Evolutionary conservation across 164 flowering plant genomes (phyloP), one percentile per base, ranked within the genome.

Genomic region (Cinnamomum chago): DNA sequence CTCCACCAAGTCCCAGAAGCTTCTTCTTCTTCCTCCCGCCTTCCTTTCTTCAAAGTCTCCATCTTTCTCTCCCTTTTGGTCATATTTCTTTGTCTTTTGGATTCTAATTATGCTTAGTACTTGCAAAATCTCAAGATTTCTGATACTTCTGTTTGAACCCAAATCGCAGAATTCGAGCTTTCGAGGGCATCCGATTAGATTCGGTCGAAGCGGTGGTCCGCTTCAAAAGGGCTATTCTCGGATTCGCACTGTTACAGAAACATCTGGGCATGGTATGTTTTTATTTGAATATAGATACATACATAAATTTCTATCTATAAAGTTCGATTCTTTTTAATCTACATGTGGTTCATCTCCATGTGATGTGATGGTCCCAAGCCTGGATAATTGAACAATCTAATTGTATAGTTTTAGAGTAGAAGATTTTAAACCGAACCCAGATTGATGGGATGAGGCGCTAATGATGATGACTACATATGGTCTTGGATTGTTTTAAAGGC

Each of bases 1-100:
- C 78, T 76, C 30, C 87, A 79, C 13, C 89, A 78, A 82, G 58
- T 83, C 83, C 86, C 79, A 75, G 86, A 86, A 60, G 60, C 85
- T 5, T 79, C 87, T 0, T 85, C 81, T 64, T 82, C 85, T 2
- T 23, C 72, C 67, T 71, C 85, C 47, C 73, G 50, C 58, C 55
- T 76, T 23, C 70, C 81, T 22, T 72, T 72, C 30, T 51, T 62
- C 76, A 76, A 78, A 83, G 87, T 85, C 3, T 50, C n/a, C 28
- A 33, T 66, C 69, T 66, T 35, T 30, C 69, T 66, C 47, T 30
- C 40, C 1, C 68, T 23, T 6, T 65, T 50, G 9, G 4, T 50
- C 13, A 5, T 62, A 3, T 50, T 50, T 58, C 14, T 78, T 2
- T 2, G 60, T 20, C n/a, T 55, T 12, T 69, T 50, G 11, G 35